Conservation (phyloP, 805 yeast species). For the Candida palmyrensis region DNA sequence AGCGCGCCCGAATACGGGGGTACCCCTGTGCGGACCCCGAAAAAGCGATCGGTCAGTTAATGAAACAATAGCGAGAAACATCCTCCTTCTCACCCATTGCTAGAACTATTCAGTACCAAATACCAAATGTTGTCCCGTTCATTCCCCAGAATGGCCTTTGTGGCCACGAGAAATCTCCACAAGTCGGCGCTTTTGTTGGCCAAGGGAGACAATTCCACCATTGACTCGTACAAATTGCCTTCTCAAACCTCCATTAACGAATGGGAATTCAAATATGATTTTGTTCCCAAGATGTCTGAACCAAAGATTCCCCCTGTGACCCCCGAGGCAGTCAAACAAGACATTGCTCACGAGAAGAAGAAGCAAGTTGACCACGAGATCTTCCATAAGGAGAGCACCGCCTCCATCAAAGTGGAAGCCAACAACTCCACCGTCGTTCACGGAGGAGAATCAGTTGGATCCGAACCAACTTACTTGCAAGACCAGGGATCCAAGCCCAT, state of each 20-base stretch:
- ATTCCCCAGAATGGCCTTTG: constrained; percentile 1
- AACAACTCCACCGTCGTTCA: constrained; percentile 36
- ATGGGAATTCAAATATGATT: constrained; percentile 47
- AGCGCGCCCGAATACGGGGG: too few species aligned
- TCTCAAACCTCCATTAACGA: constrained; percentile 40
- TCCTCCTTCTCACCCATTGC: too few species aligned
- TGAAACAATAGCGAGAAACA: too few species aligned
- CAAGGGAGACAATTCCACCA: constrained; percentile 54
- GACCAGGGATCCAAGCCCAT: constrained; percentile 34
- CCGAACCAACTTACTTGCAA: constrained; percentile 34
- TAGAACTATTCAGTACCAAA: too few species aligned
- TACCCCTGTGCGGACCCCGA: too few species aligned
- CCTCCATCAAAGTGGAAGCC: constrained; percentile 41
- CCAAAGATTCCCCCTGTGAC: constrained; percentile 42
- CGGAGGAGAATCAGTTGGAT: constrained; percentile 36
- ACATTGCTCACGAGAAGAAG: constrained; percentile 39
- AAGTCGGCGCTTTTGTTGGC: constrained; percentile 19
- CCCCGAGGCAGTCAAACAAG: constrained; percentile 46
- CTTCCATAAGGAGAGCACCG: constrained; percentile 26
- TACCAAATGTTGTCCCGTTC: constrained; percentile 1
- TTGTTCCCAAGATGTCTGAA: constrained; percentile 34
- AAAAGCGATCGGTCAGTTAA: too few species aligned
- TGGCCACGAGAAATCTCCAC: constrained; percentile 5
- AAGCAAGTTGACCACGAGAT: constrained; percentile 33
- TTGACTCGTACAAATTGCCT: constrained; percentile 53